Conservation (phyloP, 2,329 filamentous ascomycete genomes). For the Diaporthe caulivora region DNA sequence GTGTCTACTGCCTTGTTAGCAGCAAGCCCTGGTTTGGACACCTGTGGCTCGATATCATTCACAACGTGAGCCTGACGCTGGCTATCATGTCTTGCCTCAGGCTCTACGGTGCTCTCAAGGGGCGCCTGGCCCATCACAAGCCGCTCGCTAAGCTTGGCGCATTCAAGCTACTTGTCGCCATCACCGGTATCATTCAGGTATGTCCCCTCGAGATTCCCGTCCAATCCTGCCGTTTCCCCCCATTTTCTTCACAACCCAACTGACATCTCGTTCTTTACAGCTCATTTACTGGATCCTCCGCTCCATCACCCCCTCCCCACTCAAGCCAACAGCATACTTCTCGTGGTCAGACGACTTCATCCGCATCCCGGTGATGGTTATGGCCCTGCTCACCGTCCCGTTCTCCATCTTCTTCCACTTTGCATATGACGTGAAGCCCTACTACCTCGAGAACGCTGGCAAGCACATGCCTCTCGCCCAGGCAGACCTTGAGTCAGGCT, state of each 20-base stretch:
- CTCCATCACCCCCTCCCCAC: constrained; percentile 34
- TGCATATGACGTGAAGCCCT: constrained; percentile 45
- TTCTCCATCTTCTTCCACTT: constrained; percentile 45
- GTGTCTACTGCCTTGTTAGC: constrained; percentile 48
- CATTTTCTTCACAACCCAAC: neutral
- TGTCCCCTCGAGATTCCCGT: neutral
- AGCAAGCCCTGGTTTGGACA: constrained; percentile 47
- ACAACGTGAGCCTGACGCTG: constrained; percentile 44
- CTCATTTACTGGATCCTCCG: constrained; percentile 47
- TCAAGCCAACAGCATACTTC: constrained; percentile 43
- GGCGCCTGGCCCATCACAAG: constrained; percentile 45
- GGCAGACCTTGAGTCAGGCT: constrained; percentile 11
- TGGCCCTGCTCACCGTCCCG: constrained; percentile 46
- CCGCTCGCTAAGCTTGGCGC: constrained; percentile 49
- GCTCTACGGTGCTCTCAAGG: constrained; percentile 46
- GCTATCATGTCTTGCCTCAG: constrained; percentile 45
- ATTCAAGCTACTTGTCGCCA: constrained; percentile 51
- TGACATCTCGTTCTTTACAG: constrained; percentile 5
- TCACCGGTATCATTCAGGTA: constrained; percentile 48
- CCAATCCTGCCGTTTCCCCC: no score
- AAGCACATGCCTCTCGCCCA: constrained; percentile 33
- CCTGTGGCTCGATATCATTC: constrained; percentile 48
- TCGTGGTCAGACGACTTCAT: constrained; percentile 46
- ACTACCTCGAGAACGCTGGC: constrained; percentile 40
- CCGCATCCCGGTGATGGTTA: constrained; percentile 45